Base-by-base conservation (phyloP, 345 rosid species). In the Melaleuca alternifolia region DNA sequence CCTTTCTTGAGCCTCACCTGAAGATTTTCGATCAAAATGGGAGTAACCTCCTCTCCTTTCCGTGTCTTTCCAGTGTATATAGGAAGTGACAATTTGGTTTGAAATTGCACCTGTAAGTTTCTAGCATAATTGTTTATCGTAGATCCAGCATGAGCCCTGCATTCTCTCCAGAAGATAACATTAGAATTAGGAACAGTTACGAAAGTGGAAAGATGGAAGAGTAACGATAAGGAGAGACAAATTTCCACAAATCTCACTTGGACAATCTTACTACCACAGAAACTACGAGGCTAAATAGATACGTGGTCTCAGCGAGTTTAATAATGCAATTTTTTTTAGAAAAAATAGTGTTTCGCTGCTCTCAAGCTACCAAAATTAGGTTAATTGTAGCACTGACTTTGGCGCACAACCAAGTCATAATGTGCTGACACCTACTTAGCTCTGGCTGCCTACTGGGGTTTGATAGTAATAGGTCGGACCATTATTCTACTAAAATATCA, bases 31-130 rank as follows among this genome's bases (percentile, higher is more conserved):
- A n/a, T n/a, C n/a, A n/a, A 88, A 86, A 91, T 54, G 5, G 83
- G 83, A 37, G 89, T 33, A 62, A 89, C 90, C 12, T 87, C 87
- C 84, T 90, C 90, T 30, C 90, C 93, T 81, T 91, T 88, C 50
- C 90, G 87, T 87, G 85, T 89, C 50, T 87, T 87, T 30, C 91
- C 91, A 0, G 93, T 91, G 85, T 77, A 91, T 28, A 91, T 83
- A 85, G 90, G 90, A 50, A 81, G 87, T 71, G 89, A 82, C 84
- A 89, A 16, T 85, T 71, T 88, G 62, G 93, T 53, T 53, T 57
- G 87, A 88, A 91, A 84, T 2, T 81, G 93, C 48, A 91, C 51
- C 85, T 86, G 91, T 85, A 90, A 84, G 83, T 87, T 90, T 88
- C 91, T 90, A 15, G 75, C 88, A 62, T 81, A 86, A 10, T 86